phyloP scores from a whole-genome alignment of 2,329 filamentous ascomycete species.

The Pyricularia sp. region DNA sequence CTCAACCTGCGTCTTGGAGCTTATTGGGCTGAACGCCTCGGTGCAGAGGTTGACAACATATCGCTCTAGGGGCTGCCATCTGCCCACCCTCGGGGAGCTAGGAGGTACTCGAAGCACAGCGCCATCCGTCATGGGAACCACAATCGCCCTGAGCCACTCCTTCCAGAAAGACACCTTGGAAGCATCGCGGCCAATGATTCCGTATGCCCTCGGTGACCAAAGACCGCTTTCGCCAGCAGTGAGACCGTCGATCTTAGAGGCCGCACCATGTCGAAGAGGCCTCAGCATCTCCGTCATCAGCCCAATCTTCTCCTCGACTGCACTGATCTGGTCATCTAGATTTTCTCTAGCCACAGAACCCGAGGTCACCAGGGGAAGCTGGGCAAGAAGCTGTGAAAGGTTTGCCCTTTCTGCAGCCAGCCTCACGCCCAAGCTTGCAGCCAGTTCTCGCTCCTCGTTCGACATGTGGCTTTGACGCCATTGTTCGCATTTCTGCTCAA shows the following conservation, averaged over 20 bases:
- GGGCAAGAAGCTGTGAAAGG: conserved; percentile 73
- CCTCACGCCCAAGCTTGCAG: conserved; percentile 78
- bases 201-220: conserved; percentile 90
- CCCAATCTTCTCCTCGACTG: conserved; percentile 91
- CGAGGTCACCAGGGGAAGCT: conserved; percentile 66
- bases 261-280: conserved; percentile 83
- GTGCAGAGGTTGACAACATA: conserved; percentile 96
- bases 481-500: conserved; percentile 70
- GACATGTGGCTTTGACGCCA: conserved; percentile 84
- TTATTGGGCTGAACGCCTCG: conserved; percentile 82
- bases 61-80: conserved; percentile 92
- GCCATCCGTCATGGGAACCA: conserved; percentile 93
- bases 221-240: conserved; percentile 91
- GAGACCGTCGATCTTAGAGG: conserved; percentile 91
- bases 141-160: conserved; percentile 86
- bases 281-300: conserved; percentile 94
- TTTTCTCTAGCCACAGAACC: conserved; percentile 70
- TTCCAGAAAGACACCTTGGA: conserved; percentile 91
- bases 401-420: conserved; percentile 80
- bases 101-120: conserved; percentile 69
- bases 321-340: conserved; percentile 87
- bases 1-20: conserved; percentile 92
- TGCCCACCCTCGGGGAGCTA: conserved; percentile 78
- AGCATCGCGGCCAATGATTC: conserved; percentile 74
- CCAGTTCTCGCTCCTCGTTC: conserved; percentile 78